These are phyloP conservation scores for Schwanniomyces yamadae DNA, from an alignment of 805 yeast species.

Conservation along the genomic window DNA sequence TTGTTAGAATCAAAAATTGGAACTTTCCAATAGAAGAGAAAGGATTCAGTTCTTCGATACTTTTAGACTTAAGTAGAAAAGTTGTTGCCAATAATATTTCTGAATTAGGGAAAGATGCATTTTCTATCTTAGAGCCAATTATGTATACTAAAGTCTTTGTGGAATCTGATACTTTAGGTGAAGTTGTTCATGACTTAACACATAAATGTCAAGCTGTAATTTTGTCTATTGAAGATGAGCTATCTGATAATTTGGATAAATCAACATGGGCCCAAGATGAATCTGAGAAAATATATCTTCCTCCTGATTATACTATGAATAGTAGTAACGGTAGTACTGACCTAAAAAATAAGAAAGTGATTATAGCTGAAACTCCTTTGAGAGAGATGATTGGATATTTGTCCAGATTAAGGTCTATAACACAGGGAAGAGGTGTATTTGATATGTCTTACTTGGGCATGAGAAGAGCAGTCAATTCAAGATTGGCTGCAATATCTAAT, in stretches of 20 bases:
- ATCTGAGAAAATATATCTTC: slow-evolving; percentile 65
- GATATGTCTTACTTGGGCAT: slow-evolving; percentile 76
- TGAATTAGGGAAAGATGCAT: slow-evolving; percentile 21
- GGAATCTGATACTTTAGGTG: slow-evolving; percentile 72
- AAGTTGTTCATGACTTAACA: slow-evolving; percentile 80
- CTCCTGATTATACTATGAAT: slow-evolving; percentile 66
- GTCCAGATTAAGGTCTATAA: slow-evolving; percentile 70
- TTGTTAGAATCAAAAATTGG: slow-evolving; percentile 54
- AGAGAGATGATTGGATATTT: slow-evolving; percentile 90
- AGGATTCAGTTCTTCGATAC: slow-evolving; percentile 33
- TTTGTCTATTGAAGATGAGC: slow-evolving; percentile 66
- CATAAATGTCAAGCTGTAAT: slow-evolving; percentile 77
- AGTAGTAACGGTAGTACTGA: slow-evolving; percentile 7
- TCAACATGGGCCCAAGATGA: slow-evolving; percentile 50
- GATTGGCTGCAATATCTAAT: slow-evolving; percentile 27
- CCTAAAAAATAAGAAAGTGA: slow-evolving; percentile 48
- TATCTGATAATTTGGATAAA: slow-evolving; percentile 32
- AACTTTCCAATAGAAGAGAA: slow-evolving; percentile 52
- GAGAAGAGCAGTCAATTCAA: slow-evolving; percentile 59
- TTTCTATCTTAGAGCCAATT: slow-evolving; percentile 77
- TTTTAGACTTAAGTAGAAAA: slow-evolving; percentile 46
- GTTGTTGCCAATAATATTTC: slow-evolving; percentile 26
- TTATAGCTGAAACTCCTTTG: slow-evolving; percentile 82
- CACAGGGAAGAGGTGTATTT: slow-evolving; percentile 86
- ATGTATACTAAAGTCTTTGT: slow-evolving; percentile 74